These are phyloP conservation scores for Bodo saltans DNA, from an alignment of 78 protist species.

Conservation along the genomic window DNA sequence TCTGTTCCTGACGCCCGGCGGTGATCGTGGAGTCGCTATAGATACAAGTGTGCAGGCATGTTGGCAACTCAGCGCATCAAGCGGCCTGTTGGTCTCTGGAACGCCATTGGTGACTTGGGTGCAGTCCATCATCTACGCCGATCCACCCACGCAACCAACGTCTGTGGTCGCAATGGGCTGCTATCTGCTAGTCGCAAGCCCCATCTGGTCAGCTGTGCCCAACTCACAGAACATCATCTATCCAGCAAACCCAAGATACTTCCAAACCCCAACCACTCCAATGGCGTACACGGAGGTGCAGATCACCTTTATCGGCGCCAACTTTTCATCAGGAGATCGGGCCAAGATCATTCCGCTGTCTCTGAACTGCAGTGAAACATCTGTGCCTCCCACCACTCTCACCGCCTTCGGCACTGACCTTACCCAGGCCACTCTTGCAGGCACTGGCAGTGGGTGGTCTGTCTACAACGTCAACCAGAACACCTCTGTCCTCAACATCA, in stretches of 20 bases:
- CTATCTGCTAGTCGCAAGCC: not conserved
- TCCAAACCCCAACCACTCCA: not conserved
- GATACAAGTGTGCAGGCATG: too few species aligned
- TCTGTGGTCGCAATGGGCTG: too few species aligned
- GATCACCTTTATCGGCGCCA: not conserved
- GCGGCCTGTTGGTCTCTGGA: too few species aligned
- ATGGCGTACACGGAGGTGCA: not conserved
- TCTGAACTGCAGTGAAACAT: not conserved
- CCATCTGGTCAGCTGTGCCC: not conserved
- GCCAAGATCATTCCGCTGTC: not conserved
- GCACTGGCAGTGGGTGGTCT: not conserved
- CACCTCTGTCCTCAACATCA: not conserved
- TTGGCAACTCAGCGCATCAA: too few species aligned
- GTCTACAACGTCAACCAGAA: not conserved
- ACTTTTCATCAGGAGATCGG: not conserved
- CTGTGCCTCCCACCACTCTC: not conserved
- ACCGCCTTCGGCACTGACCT: not conserved
- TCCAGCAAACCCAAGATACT: not conserved
- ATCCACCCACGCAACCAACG: not conserved
- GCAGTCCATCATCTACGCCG: not conserved
- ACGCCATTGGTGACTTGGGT: not conserved
- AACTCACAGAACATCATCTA: not conserved
- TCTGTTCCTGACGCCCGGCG: too few species aligned
- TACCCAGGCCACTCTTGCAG: not conserved
- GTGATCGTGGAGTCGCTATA: too few species aligned